These are phyloP conservation scores for Penicillium sumatraense DNA, from an alignment of 2,329 filamentous ascomycete genomes.

Conservation along the genomic window DNA sequence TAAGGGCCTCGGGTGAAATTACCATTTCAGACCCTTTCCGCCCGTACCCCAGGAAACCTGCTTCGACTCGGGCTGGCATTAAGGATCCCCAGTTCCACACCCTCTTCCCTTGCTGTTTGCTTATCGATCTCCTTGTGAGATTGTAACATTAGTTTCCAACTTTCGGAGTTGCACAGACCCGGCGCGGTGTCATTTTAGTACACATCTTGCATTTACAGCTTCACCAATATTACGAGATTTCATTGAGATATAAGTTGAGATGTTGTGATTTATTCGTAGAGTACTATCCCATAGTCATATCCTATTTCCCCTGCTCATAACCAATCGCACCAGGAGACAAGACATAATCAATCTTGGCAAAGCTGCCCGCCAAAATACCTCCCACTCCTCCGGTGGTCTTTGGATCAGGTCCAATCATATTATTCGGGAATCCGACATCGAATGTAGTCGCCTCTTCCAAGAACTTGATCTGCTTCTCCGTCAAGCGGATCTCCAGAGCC, in stretches of 20 bases:
- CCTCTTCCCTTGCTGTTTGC: not conserved
- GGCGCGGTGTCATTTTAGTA: not conserved
- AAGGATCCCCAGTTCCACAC: not conserved
- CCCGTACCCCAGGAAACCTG: not conserved
- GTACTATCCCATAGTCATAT: not conserved
- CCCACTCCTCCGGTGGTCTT: conserved; percentile 25
- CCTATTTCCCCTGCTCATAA: conserved; percentile 15
- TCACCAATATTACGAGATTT: not conserved
- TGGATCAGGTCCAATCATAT: conserved; percentile 54
- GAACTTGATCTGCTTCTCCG: conserved; percentile 65
- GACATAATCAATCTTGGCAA: conserved; percentile 26
- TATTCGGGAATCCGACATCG: conserved; percentile 69
- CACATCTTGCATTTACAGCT: conserved; percentile 2
- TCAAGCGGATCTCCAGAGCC: conserved; percentile 50
- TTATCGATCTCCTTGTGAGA: conserved; percentile 1
- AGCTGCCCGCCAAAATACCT: conserved; percentile 6
- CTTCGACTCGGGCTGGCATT: not conserved
- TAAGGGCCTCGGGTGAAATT: conserved; percentile 10
- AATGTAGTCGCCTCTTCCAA: conserved; percentile 68
- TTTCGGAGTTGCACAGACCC: conserved; percentile 7
- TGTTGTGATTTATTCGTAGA: no score
- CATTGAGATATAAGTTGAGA: not conserved
- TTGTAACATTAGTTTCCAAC: conserved; percentile 1
- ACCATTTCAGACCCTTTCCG: conserved; percentile 3
- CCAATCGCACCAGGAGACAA: conserved; percentile 25